Base-by-base conservation (phyloP, 1,139 yeast genomes). In the Debaryomycetaceae sp. region DNA sequence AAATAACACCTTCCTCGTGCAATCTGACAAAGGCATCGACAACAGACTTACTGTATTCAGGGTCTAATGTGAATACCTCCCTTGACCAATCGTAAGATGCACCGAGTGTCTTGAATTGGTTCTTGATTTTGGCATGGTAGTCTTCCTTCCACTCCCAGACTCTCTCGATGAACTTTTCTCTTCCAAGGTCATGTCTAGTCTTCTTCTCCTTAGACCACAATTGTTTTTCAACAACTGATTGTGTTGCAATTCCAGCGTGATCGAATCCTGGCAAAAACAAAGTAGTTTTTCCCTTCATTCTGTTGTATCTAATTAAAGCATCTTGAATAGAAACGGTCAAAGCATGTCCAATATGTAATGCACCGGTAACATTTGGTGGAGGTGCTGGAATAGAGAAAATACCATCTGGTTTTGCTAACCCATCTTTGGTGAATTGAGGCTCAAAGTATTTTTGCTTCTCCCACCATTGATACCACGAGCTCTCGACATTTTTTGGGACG, bases 401-500 rank as follows among this genome's bases (percentile, higher is more conserved):
- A 53, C 98, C 98, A 62, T 83, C 91, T 37, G 93, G 85, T 64
- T 85, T 86, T 53, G 81, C 61, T 44, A 84, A 71, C 41, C 97
- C 98, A 55, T 83, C 83, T 45, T 71, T 78, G 40, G 85, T 78
- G 55, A 86, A 82, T 65, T 87, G 89, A 14, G 99, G 99, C 68
- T 86, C 85, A 60, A 93, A 93, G 58, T 80, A 83, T 20, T 95
- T 95, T 65, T 87, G 78, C 60, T 86, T 77, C 52, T 81, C 85
- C 99, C 99, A 93, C 99, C 99, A 93, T 30, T 81, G 82, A 69
- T 93, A 91, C 99, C 99, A 93, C 14, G 97, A 89, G 47, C 95
- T 85, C 70, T 93, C 99, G 42, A 95, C 98, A 56, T 85, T 85
- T 56, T 81, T 80, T 36, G 99, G 99, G 60, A 81, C 87, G 69